Percentiles rank a stretch among this genome's conserved stretches.
These are phyloP conservation scores for Penicillium fuscoglaucum DNA, from an alignment of 2,329 filamentous ascomycete species.

Conservation along the genomic window DNA sequence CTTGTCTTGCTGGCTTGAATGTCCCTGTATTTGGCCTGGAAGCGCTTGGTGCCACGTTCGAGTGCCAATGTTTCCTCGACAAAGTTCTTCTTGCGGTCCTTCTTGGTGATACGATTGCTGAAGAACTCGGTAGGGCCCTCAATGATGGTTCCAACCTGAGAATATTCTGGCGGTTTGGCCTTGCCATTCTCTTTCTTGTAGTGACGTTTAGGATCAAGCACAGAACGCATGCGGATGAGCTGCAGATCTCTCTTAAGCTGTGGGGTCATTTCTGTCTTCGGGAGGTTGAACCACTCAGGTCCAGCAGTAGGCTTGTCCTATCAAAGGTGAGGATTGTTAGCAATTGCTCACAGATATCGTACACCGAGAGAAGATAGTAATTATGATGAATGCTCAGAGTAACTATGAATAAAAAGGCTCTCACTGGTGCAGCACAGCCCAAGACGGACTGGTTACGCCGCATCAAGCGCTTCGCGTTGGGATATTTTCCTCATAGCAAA, in stretches of 20 bases:
- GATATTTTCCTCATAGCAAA: conserved; percentile 73
- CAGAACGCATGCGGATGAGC: conserved; percentile 81
- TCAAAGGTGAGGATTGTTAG: conserved; percentile 19
- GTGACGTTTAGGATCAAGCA: conserved; percentile 83
- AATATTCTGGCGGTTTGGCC: conserved; percentile 73
- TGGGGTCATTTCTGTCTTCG: conserved; percentile 77
- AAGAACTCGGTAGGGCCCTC: conserved; percentile 87
- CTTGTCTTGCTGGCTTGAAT: conserved; percentile 81
- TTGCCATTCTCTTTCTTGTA: conserved; percentile 84
- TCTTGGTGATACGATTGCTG: conserved; percentile 76
- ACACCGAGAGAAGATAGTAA: conserved; percentile 2
- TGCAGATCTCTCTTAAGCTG: conserved; percentile 88
- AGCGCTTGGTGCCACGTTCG: conserved; percentile 66
- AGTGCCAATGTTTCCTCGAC: conserved; percentile 77
- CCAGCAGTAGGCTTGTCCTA: conserved; percentile 69
- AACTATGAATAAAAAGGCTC: conserved; percentile 68
- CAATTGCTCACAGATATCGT: conserved; percentile 24
- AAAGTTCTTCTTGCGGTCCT: conserved; percentile 82
- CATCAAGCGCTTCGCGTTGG: conserved; percentile 68
- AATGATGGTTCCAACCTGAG: conserved; percentile 83
- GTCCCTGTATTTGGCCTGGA: conserved; percentile 83
- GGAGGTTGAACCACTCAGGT: conserved; percentile 81
- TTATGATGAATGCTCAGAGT: conserved; percentile 57
- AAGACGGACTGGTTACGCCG: conserved; percentile 73
- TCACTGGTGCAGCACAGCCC: conserved; percentile 73